phyloP scores from a whole-genome alignment of 2,329 filamentous ascomycete genomes.

The Neonectria sp. region DNA sequence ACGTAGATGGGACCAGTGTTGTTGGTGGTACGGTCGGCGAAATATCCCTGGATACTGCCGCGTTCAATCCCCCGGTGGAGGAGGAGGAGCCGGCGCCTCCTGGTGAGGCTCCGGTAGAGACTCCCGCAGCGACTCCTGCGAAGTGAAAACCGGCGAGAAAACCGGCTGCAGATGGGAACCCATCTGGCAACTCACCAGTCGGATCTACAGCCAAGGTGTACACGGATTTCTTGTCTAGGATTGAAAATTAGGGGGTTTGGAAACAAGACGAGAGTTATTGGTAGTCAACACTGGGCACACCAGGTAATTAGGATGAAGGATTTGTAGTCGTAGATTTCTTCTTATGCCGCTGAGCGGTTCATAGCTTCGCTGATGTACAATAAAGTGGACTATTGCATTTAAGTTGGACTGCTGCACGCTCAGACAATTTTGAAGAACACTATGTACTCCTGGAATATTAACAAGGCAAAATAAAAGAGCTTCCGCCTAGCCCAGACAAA shows the following conservation, averaged over 20 bases:
- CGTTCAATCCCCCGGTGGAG: conserved; percentile 38
- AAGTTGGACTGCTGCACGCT: no score
- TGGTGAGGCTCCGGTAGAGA: conserved; percentile 8
- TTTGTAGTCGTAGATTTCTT: not conserved
- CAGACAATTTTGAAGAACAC: no score
- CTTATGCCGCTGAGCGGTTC: no score
- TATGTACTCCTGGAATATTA: no score
- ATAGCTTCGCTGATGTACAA: no score
- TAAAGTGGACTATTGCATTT: no score
- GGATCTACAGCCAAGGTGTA: not conserved
- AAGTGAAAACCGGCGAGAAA: not conserved
- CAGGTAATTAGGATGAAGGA: not conserved
- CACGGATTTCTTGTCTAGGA: not conserved
- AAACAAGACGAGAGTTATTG: not conserved
- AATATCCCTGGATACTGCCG: conserved; percentile 40
- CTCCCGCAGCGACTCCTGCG: conserved; percentile 14
- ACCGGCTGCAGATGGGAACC: not conserved
- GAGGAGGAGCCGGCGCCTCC: conserved; percentile 27
- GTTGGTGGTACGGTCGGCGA: conserved; percentile 41
- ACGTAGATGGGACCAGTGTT: conserved; percentile 38
- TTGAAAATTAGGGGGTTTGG: not conserved
- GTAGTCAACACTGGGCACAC: no score
- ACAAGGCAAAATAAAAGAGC: no score
- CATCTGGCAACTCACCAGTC: no score
- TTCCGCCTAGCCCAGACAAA: no score